Percentiles rank a stretch among this genome's conserved stretches.
Evolutionary conservation across 345 rosid species (phyloP).

Genomic region (Isatis tinctoria): DNA sequence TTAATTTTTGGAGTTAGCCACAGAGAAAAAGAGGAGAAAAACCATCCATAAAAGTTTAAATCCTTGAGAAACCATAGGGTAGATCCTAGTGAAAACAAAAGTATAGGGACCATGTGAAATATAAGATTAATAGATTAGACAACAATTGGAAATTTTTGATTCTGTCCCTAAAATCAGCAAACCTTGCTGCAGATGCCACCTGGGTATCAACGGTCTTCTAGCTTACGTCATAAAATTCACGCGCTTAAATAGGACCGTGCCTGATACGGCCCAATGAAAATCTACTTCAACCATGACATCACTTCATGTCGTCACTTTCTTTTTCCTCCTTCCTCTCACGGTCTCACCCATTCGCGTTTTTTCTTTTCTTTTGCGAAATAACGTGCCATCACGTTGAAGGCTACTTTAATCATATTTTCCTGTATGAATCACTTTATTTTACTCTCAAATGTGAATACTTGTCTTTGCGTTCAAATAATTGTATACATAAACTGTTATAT

Average conservation of each 20-base stretch:
- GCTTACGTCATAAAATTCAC: background rate
- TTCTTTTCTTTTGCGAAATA: background rate
- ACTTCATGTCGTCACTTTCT: background rate
- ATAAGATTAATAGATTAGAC: background rate
- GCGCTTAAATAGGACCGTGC: background rate
- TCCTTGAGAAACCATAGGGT: background rate
- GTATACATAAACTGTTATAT: background rate
- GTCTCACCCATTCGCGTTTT: background rate
- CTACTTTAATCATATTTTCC: background rate
- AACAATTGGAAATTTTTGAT: background rate
- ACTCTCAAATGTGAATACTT: background rate
- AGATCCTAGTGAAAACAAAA: background rate
- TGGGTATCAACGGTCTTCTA: background rate
- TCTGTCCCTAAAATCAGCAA: background rate
- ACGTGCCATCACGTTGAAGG: conserved; percentile 26
- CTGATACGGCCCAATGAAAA: background rate
- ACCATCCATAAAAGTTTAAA: too few species aligned
- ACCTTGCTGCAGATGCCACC: background rate
- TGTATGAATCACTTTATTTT: background rate
- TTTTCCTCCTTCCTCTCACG: background rate
- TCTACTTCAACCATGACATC: background rate
- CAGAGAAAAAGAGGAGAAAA: too few species aligned
- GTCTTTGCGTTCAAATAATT: background rate
- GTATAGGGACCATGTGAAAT: background rate
- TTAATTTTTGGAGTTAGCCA: too few species aligned